Conservation (phyloP, 2,329 filamentous ascomycete species). For the Verticillium nonalfalfae region DNA sequence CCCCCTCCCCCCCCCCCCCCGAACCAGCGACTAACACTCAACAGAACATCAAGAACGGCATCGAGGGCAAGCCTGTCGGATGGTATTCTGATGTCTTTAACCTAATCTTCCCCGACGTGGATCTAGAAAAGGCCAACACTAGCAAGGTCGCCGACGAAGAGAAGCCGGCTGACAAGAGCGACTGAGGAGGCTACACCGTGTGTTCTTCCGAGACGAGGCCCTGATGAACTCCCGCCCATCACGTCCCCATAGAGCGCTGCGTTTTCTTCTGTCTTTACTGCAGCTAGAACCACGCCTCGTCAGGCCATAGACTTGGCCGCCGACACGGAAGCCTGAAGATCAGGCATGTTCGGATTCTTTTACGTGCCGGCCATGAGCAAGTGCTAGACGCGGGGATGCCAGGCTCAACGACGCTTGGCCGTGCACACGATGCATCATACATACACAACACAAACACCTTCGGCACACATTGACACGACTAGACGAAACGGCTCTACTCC, state of each 20-base stretch:
- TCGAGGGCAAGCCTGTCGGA: slow-evolving; percentile 81
- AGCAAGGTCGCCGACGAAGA: slow-evolving; percentile 57
- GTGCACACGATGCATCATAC: neutral
- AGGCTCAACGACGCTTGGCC: neutral
- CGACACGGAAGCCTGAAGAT: neutral
- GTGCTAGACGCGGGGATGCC: neutral
- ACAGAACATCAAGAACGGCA: slow-evolving; percentile 96
- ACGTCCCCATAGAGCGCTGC: slow-evolving; percentile 1
- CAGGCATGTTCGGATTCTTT: neutral
- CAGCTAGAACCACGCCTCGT: too few relatives aligned
- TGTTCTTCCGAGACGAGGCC: neutral
- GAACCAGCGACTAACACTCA: neutral
- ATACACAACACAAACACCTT: neutral
- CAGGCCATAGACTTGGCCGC: slow-evolving; percentile 3
- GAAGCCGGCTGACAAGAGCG: slow-evolving; percentile 16
- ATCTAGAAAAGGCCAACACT: slow-evolving; percentile 65
- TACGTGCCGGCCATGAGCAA: neutral
- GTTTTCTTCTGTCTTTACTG: neutral
- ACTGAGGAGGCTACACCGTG: neutral
- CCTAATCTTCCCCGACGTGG: slow-evolving; percentile 78
- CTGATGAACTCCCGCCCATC: neutral
- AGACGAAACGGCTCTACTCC: slow-evolving; percentile 1
- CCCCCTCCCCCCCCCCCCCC: too few relatives aligned
- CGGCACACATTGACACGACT: neutral
- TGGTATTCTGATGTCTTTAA: slow-evolving; percentile 96